Base-by-base conservation (phyloP, 352 stramenopile species). In the Phytophthora meadii region DNA sequence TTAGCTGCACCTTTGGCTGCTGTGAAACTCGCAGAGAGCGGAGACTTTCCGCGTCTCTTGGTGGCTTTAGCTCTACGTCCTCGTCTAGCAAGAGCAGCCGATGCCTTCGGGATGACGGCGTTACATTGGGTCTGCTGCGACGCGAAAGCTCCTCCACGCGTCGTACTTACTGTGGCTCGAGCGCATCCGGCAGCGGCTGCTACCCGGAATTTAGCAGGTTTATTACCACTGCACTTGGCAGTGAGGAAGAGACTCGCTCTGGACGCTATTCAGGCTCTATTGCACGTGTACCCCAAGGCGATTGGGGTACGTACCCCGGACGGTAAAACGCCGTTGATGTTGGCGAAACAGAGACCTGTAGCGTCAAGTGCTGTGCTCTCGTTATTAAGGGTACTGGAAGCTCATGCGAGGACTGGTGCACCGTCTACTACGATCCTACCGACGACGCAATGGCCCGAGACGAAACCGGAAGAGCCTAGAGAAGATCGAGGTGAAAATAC, bases 111-210 rank as follows among this genome's bases (percentile, higher is more conserved):
- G 44, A 94, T 94, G 87, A 89, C 89, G 32, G 77, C 84, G 46
- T 70, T 94, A n/a, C 87, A 94, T 59, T 94, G 87, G 87, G 70
- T 84, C 48, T 94, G 87, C 61, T 92, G 81, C 15, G 79, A 88
- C 25, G 50, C 72, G 5, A 68, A 63, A 47, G 84, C 82, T 15
- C 69, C 82, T 44, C 52, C 77, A 45, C 79, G 68, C 11, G 79
- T 86, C 5, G 54, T 93, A 27, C 54, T 81, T n/a, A 71, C 73
- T 12, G 65, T 94, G 7, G 74, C 89, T 41, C 67, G 87, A 14
- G 78, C 73, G 5, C 74, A 87, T 50, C 74, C 79, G 10, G 41
- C 63, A 7, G 76, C 79, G 3, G 77, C 77, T 4, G 65, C 70
- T 1, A 60, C 68, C 12, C 72, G 69, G 12, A 94, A 87, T 51